Conservation (phyloP, 345 rosid genomes). For the Raphanus sativus region DNA sequence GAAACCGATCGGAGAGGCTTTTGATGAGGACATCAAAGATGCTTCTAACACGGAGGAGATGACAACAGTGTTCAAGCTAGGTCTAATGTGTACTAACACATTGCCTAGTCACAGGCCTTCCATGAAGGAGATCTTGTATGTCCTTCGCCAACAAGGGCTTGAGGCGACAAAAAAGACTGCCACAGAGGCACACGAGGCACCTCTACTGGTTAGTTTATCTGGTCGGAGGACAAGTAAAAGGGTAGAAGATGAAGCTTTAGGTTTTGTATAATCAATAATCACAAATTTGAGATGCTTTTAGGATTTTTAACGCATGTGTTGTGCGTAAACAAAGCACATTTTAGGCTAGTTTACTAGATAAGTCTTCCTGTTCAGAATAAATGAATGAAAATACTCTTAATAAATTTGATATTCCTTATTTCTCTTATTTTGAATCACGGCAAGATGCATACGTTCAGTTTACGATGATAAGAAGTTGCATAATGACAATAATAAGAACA, state of each 20-base stretch:
- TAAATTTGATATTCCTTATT: background rate
- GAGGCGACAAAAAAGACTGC: slow-evolving; percentile 1
- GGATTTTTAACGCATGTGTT: background rate
- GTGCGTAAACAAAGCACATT: background rate
- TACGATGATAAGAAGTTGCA: no score
- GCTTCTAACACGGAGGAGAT: slow-evolving; percentile 50
- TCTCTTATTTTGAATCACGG: slow-evolving; percentile 15
- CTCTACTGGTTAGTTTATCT: slow-evolving; percentile 29
- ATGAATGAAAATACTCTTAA: background rate
- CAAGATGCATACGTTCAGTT: no score
- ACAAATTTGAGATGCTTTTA: background rate
- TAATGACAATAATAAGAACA: no score
- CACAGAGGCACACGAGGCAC: slow-evolving; percentile 27
- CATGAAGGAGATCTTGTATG: slow-evolving; percentile 71
- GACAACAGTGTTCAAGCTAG: slow-evolving; percentile 61
- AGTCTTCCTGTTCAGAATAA: background rate
- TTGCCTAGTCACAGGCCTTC: slow-evolving; percentile 64
- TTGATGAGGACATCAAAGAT: slow-evolving; percentile 62
- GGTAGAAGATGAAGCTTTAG: slow-evolving; percentile 33
- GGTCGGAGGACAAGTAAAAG: slow-evolving; percentile 36
- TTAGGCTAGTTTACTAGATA: background rate
- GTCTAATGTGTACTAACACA: slow-evolving; percentile 63
- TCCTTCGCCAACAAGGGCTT: slow-evolving; percentile 48
- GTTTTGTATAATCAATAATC: slow-evolving; percentile 30
- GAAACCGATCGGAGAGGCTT: slow-evolving; percentile 43